Percentiles rank a stretch among this genome's conserved stretches.
Evolutionary conservation across 2,329 filamentous ascomycete species (phyloP).

Genomic region (Ophiocordyceps sinensis): DNA sequence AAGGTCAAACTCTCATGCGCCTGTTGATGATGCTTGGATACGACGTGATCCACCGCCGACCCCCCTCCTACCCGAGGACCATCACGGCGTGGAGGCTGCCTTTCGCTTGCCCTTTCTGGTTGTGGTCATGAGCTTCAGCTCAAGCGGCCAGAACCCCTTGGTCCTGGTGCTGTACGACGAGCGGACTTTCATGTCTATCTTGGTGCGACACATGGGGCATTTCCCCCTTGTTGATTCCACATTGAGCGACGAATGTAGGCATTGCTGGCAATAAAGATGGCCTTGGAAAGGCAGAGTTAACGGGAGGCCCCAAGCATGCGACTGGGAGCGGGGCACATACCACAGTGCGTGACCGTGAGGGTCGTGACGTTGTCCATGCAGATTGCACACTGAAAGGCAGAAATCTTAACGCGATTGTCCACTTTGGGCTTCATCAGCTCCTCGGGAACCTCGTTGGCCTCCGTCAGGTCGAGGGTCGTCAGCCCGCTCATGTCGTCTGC

Average conservation of each 20-base stretch:
- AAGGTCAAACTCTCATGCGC: background rate
- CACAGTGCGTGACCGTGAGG: constrained; percentile 51
- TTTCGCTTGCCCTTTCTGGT: constrained; percentile 34
- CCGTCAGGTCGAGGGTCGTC: constrained; percentile 21
- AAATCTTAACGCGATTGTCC: constrained; percentile 36
- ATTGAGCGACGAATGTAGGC: constrained; percentile 44
- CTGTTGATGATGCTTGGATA: background rate
- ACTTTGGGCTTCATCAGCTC: constrained; percentile 28
- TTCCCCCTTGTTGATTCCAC: constrained; percentile 40
- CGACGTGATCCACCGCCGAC: too few species aligned
- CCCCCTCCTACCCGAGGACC: too few species aligned
- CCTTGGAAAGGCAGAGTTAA: constrained; percentile 22
- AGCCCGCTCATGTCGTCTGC: constrained; percentile 11
- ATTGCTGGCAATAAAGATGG: constrained; percentile 50
- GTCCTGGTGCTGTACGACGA: constrained; percentile 26
- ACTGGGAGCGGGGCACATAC: constrained; percentile 24
- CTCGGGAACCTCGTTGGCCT: constrained; percentile 27
- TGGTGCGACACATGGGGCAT: constrained; percentile 50
- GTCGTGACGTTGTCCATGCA: constrained; percentile 48
- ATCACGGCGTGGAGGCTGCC: constrained; percentile 14
- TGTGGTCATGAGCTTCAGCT: constrained; percentile 47
- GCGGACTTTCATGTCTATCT: constrained; percentile 34
- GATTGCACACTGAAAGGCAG: constrained; percentile 49
- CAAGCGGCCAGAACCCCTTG: constrained; percentile 42
- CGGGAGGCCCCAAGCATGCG: background rate